Evolutionary conservation across 176 grass and related monocot species (phyloP).

Genomic region (bread wheat (Triticum aestivum)): DNA sequence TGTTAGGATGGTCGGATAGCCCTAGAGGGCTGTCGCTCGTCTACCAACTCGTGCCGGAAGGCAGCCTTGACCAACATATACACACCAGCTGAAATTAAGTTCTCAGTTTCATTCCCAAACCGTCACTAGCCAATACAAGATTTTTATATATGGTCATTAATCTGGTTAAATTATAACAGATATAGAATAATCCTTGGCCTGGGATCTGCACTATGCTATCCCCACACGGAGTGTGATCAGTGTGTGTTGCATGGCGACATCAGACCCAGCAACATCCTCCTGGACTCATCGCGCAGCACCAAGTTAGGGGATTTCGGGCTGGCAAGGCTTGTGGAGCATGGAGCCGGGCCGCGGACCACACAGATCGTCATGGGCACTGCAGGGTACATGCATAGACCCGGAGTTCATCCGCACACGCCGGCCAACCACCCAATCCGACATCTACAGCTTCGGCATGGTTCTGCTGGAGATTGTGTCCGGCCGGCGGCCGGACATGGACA

Average conservation of each 20-base stretch:
- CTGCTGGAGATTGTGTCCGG: not conserved
- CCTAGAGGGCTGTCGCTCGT: not conserved
- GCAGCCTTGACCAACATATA: slow-evolving; percentile 21
- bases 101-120: no score
- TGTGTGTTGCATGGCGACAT: not conserved
- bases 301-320: slow-evolving; percentile 12
- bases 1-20: slow-evolving; percentile 1
- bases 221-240: not conserved
- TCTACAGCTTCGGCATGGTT: not conserved
- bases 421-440: not conserved
- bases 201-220: not conserved
- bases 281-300: not conserved
- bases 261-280: not conserved
- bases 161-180: not conserved
- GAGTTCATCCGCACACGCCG: not conserved
- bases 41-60: not conserved
- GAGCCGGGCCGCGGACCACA: no score
- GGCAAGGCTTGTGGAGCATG: not conserved
- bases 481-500: not conserved
- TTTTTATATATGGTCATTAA: no score
- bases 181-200: not conserved
- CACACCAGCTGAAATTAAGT: not conserved
- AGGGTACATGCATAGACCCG: not conserved
- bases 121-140: no score
- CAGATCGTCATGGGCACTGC: no score